Evolutionary conservation across 768 basidiomycete genomes (phyloP), one percentile per base, ranked within the genome.

Genomic region (Goffeauzyma gilvescens): DNA sequence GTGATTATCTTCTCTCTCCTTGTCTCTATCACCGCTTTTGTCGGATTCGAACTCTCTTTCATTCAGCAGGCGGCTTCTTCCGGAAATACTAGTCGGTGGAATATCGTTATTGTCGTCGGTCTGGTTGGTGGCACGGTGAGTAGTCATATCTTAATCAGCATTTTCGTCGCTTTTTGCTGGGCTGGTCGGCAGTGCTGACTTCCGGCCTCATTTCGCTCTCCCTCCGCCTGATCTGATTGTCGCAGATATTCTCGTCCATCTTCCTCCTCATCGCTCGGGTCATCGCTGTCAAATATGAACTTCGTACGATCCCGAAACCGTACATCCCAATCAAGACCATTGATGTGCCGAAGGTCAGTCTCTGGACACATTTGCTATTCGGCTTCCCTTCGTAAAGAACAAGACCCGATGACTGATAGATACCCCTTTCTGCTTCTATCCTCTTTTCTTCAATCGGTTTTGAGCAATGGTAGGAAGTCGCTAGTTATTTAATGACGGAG

Each of bases 301-400:
- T 64, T 5, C 42, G 54, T 24, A 54, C 60, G 3, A 64, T 64
- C 51, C 63, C 63, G 20, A 64, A 59, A 44, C 60, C 60, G 9
- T 64, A 62, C 39, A 56, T 64, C 40, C 63, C 63, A 12, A 59
- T 50, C 9, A 64, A 64, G 32, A 41, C 50, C 22, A 51, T 60
- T 9, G 63, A 64, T 45, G 36, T 64, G 5, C 55, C 57, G 2
- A 55, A 54, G 38, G 60, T 60, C 17, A 38, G 59, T 51, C 34
- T 20, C n/a, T 37, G 14, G 10, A 14, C 9, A 32, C 5, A n/a
- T 34, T 6, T 6, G 24, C 24, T 23, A 23, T 22, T 23, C 32
- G 27, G 18, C 24, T 8, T 38, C 30, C 33, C 25, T 40, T 26
- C 8, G 3, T n/a, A n/a, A n/a, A n/a, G n/a, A n/a, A n/a, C n/a